These are phyloP conservation scores for Fusarium anthophilum DNA, from an alignment of 2,329 filamentous ascomycete species.

Conservation along the genomic window DNA sequence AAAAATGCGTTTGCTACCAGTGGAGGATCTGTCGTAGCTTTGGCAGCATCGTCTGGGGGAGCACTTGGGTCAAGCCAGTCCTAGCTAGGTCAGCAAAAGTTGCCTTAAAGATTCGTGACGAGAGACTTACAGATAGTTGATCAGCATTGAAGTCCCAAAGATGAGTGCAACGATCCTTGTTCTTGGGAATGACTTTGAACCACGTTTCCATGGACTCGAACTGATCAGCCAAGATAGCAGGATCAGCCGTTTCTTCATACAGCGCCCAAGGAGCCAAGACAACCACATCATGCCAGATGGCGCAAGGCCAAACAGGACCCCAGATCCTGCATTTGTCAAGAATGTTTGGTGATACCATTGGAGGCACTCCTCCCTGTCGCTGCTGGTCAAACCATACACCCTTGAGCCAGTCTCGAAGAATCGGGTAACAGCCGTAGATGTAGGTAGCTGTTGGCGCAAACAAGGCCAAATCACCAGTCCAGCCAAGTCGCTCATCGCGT, in stretches of 20 bases:
- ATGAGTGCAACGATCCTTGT: conserved; percentile 47
- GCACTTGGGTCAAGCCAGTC: conserved; percentile 62
- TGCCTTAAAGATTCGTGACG: fast-evolving
- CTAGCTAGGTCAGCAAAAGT: conserved; percentile 38
- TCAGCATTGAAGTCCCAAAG: conserved; percentile 49
- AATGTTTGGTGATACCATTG: conserved; percentile 34
- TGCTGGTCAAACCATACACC: conserved; percentile 36
- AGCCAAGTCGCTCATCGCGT: conserved; percentile 63
- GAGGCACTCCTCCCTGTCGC: conserved; percentile 25
- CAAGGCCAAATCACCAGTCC: conserved; percentile 62
- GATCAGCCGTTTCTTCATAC: conserved; percentile 52
- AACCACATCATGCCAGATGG: conserved; percentile 56
- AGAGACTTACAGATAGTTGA: conserved; percentile 33
- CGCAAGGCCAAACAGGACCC: conserved; percentile 42
- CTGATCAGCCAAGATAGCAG: conserved; percentile 48
- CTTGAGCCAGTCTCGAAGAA: conserved; percentile 54
- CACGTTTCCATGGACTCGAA: conserved; percentile 53
- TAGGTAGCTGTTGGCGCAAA: conserved; percentile 63
- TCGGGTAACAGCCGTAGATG: conserved; percentile 58
- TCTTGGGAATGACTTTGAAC: conserved; percentile 47
- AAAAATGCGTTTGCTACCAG: conserved; percentile 60
- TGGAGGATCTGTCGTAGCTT: conserved; percentile 51
- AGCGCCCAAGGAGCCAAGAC: conserved; percentile 54
- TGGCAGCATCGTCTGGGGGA: conserved; percentile 51
- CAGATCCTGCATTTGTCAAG: conserved; percentile 13